phyloP scores from a whole-genome alignment of 2,329 filamentous ascomycete species.

The Tolypocladium paradoxum region DNA sequence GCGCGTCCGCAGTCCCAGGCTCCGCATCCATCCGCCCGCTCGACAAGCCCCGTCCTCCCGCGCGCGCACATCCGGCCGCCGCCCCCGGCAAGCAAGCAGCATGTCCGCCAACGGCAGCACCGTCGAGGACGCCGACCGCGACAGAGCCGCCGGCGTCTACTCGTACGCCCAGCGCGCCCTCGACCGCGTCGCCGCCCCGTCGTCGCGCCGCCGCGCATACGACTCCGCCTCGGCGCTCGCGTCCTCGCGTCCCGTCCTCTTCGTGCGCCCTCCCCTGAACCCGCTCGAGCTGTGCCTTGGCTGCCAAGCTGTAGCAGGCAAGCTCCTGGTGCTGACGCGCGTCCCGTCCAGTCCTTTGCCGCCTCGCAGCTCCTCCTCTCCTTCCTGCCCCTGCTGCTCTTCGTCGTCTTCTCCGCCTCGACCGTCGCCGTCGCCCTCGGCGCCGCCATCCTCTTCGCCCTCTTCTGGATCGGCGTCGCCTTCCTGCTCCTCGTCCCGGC shows the following conservation, averaged over 20 bases:
- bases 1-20: background rate
- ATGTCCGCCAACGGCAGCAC: background rate
- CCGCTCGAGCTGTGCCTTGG: background rate
- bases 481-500: slow-evolving; percentile 58
- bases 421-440: slow-evolving; percentile 52
- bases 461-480: slow-evolving; percentile 58
- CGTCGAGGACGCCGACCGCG: slow-evolving; percentile 14
- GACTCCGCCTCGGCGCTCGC: slow-evolving; percentile 45
- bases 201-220: slow-evolving; percentile 47
- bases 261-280: slow-evolving; percentile 36
- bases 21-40: background rate
- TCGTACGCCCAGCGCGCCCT: slow-evolving; percentile 32
- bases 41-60: no score
- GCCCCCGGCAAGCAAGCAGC: background rate
- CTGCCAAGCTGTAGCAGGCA: background rate
- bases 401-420: slow-evolving; percentile 53
- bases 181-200: slow-evolving; percentile 46
- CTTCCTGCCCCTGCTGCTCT: slow-evolving; percentile 56
- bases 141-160: slow-evolving; percentile 24
- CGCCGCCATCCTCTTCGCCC: slow-evolving; percentile 51
- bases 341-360: slow-evolving; percentile 49
- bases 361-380: slow-evolving; percentile 53
- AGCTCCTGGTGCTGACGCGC: background rate
- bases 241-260: slow-evolving; percentile 54
- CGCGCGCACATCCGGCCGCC: background rate